These are phyloP conservation scores for Silene noctiflora DNA, from an alignment of 179 eudicot species.

Conservation along the genomic window DNA sequence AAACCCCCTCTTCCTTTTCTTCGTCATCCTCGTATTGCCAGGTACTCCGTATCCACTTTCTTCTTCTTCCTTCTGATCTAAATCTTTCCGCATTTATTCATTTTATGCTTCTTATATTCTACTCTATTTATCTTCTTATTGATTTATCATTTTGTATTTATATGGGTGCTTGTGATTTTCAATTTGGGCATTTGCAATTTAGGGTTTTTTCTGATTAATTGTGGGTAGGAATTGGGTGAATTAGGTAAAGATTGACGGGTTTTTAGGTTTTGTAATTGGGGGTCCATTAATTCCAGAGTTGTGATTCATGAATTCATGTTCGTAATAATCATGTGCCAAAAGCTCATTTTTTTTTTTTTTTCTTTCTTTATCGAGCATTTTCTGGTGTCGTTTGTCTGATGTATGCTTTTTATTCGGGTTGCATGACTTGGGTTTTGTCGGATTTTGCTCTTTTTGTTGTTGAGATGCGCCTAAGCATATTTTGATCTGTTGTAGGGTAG, in stretches of 20 bases:
- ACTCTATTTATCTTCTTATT: background rate
- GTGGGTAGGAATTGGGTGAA: no score
- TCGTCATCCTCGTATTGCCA: background rate
- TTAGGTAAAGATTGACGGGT: background rate
- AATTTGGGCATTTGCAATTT: background rate
- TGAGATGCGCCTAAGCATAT: constrained; percentile 13
- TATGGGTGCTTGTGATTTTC: background rate
- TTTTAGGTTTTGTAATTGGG: background rate
- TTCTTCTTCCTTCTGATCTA: background rate
- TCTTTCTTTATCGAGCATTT: no score
- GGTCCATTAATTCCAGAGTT: no score
- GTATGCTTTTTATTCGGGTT: background rate
- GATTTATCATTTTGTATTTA: background rate
- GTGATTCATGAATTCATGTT: no score
- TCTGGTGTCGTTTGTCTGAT: background rate
- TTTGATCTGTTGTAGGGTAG: constrained; percentile 22
- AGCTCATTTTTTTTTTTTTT: no score
- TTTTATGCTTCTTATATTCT: background rate
- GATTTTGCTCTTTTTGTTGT: background rate
- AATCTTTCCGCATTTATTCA: background rate
- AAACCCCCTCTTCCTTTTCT: background rate
- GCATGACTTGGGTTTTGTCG: background rate
- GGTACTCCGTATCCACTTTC: background rate
- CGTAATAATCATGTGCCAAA: no score
- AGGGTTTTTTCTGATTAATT: constrained; percentile 2